These are phyloP conservation scores for Neltuma alba DNA, from an alignment of 306 rosid genomes.

Conservation along the genomic window DNA sequence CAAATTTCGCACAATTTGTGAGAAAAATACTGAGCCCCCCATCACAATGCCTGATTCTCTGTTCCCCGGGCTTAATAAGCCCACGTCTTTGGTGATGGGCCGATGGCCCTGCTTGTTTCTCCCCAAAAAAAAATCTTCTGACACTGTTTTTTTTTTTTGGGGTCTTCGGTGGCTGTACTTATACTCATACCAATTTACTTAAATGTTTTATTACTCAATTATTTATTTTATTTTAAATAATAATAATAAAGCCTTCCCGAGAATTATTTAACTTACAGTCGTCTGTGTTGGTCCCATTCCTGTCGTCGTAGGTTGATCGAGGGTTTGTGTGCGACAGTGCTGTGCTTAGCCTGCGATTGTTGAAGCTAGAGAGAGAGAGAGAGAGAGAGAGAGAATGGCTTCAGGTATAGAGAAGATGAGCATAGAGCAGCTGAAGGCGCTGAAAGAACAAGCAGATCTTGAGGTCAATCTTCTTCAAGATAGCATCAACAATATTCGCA, in stretches of 20 bases:
- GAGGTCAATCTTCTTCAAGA: slow-evolving; percentile 90
- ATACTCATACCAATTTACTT: too few species aligned
- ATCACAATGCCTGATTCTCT: too few species aligned
- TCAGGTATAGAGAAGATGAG: slow-evolving; percentile 77
- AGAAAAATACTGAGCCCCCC: too few species aligned
- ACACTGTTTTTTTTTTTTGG: too few species aligned
- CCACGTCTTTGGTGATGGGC: too few species aligned
- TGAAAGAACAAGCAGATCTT: slow-evolving; percentile 83
- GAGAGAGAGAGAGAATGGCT: not conserved
- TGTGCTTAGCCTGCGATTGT: not conserved
- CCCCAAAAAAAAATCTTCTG: too few species aligned
- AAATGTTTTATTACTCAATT: too few species aligned
- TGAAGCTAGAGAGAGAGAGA: not conserved
- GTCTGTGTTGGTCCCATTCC: not conserved
- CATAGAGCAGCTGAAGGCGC: slow-evolving; percentile 75
- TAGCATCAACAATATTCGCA: slow-evolving; percentile 82
- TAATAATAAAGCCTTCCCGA: not conserved
- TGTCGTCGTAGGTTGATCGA: not conserved
- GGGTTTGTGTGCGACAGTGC: not conserved
- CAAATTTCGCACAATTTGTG: too few species aligned
- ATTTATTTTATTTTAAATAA: too few species aligned
- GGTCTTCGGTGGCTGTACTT: too few species aligned
- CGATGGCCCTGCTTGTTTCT: too few species aligned
- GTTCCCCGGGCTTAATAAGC: too few species aligned
- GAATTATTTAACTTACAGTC: not conserved